A percentile compares a stretch with the other conserved stretches of the same genome.
phyloP scores from a whole-genome alignment of 129 eudicot species.

The Artemisia annua region DNA sequence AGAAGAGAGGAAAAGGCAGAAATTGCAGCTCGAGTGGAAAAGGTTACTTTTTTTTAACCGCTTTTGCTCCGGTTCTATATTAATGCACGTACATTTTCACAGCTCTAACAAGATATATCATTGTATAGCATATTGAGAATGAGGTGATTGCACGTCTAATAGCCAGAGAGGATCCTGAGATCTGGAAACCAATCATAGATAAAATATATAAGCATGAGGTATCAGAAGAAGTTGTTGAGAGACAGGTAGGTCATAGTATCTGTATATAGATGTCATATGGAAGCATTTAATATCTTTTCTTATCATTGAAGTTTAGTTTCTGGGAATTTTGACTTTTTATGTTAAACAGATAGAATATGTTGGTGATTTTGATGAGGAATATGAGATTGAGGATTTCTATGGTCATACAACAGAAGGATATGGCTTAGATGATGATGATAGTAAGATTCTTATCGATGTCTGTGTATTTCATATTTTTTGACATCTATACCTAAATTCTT shows the following conservation, averaged over 20 bases:
- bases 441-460: conserved; percentile 21
- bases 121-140: conserved; percentile 74
- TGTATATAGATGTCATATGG: neutral
- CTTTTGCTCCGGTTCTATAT: neutral
- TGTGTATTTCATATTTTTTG: neutral
- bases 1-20: conserved; percentile 89
- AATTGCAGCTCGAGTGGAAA: conserved; percentile 47
- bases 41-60: conserved; percentile 38
- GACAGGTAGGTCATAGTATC: conserved; percentile 25
- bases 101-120: conserved; percentile 11
- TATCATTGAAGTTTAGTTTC: neutral
- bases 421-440: conserved; percentile 32
- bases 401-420: conserved; percentile 21
- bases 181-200: conserved; percentile 40
- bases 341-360: conserved; percentile 61
- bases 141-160: conserved; percentile 74
- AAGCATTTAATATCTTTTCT: neutral
- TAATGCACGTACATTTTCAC: neutral
- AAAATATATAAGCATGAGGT: conserved; percentile 34
- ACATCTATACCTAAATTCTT: too few relatives aligned
- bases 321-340: neutral
- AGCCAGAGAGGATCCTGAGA: conserved; percentile 61
- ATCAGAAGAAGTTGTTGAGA: conserved; percentile 14
- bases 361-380: conserved; percentile 54
- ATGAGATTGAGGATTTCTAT: conserved; percentile 76